These are phyloP conservation scores for Aspergillus fumigatiaffinis DNA, from an alignment of 2,329 filamentous ascomycete genomes.

Conservation along the genomic window DNA sequence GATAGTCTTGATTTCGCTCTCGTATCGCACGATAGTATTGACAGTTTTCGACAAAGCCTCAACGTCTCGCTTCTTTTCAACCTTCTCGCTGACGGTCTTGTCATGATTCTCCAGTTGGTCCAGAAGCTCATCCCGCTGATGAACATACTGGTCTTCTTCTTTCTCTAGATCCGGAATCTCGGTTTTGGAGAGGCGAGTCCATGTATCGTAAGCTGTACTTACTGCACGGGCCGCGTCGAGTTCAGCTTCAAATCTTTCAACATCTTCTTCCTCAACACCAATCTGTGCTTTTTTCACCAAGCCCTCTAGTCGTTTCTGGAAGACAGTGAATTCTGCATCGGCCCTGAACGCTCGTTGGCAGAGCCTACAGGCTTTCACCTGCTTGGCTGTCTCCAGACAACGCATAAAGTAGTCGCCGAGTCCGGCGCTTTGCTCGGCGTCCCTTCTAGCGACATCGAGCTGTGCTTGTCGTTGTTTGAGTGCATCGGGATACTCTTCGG, in stretches of 20 bases:
- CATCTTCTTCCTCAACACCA: conserved; percentile 54
- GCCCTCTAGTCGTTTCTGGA: conserved; percentile 64
- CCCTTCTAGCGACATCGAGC: conserved; percentile 54
- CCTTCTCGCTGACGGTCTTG: conserved; percentile 56
- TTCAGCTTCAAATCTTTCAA: background rate
- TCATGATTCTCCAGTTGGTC: conserved; percentile 66
- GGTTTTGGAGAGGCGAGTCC: conserved; percentile 60
- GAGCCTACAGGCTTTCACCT: conserved; percentile 69
- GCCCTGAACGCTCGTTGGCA: conserved; percentile 67
- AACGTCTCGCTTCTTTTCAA: conserved; percentile 66
- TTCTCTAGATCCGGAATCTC: conserved; percentile 68
- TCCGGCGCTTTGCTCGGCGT: conserved; percentile 64
- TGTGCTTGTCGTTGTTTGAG: conserved; percentile 50
- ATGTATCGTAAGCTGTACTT: conserved; percentile 68
- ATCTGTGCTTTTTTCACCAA: conserved; percentile 49
- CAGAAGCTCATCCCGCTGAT: conserved; percentile 58
- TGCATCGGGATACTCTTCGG: conserved; percentile 49
- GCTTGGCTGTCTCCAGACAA: conserved; percentile 62
- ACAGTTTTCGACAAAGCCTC: conserved; percentile 75
- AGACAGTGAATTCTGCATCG: conserved; percentile 56
- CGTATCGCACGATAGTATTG: conserved; percentile 67
- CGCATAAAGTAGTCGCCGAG: conserved; percentile 68
- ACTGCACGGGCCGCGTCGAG: conserved; percentile 61
- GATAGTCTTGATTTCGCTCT: conserved; percentile 67
- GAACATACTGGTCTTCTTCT: conserved; percentile 59